These are phyloP conservation scores for Lepidium didymum DNA, from an alignment of 345 rosid genomes.

Conservation along the genomic window DNA sequence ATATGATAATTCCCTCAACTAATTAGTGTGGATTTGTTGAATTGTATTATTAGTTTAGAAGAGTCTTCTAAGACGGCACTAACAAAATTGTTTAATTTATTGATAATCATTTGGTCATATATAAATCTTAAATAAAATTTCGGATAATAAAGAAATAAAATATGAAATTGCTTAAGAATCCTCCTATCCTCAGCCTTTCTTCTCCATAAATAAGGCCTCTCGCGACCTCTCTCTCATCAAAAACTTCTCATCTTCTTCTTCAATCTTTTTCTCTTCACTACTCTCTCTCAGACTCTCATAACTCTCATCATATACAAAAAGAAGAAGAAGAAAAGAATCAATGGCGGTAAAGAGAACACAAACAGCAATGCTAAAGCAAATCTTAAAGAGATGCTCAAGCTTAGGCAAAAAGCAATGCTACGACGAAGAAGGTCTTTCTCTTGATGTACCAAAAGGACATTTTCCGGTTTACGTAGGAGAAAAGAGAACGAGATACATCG, in stretches of 20 bases:
- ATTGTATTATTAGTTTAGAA: conserved; percentile 1
- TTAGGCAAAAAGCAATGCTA: conserved; percentile 56
- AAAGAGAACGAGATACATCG: conserved; percentile 68
- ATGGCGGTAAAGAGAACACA: conserved; percentile 72
- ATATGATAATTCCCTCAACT: neutral
- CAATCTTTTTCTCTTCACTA: neutral
- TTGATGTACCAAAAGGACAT: conserved; percentile 95
- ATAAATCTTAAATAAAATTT: neutral
- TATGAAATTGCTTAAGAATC: neutral
- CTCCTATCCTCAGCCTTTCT: conserved; percentile 1
- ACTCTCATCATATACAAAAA: neutral
- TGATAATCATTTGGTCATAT: conserved; percentile 6
- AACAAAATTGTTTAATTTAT: neutral
- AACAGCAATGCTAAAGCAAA: conserved; percentile 62
- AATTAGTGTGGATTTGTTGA: neutral
- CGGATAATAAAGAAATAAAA: conserved; percentile 5
- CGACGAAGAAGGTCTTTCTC: conserved; percentile 48
- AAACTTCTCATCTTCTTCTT: conserved; percentile 9
- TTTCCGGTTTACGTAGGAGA: conserved; percentile 88
- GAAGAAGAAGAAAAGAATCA: neutral
- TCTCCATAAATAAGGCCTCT: conserved; percentile 39
- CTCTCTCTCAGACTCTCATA: neutral
- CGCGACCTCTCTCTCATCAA: conserved; percentile 23
- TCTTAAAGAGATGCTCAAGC: conserved; percentile 76
- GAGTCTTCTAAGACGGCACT: conserved; percentile 26